Percentiles rank a stretch among this genome's conserved stretches.
These are phyloP conservation scores for Cytospora piceicola DNA, from an alignment of 2,329 filamentous ascomycete genomes.

Conservation along the genomic window DNA sequence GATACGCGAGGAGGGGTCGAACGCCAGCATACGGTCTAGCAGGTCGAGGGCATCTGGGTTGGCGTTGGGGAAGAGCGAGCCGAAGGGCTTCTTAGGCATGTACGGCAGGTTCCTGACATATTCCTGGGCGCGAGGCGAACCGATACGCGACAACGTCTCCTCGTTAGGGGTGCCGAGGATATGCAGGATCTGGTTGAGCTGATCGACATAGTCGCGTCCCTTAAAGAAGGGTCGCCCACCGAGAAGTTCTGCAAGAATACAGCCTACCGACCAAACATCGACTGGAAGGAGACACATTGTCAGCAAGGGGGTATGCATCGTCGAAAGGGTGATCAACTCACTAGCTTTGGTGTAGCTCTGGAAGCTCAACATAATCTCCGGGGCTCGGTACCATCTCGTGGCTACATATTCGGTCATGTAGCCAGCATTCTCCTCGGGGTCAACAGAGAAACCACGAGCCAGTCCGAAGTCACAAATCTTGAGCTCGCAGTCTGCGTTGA, in stretches of 20 bases:
- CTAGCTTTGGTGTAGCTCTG: constrained; percentile 99
- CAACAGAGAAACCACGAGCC: constrained; percentile 93
- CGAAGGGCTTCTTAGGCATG: constrained; percentile 93
- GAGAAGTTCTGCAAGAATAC: constrained; percentile 93
- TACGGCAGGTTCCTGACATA: constrained; percentile 95
- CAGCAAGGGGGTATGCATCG: constrained; percentile 17
- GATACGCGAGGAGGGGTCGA: constrained; percentile 92
- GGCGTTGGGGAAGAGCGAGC: constrained; percentile 85
- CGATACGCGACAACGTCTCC: constrained; percentile 90
- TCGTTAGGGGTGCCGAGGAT: constrained; percentile 97
- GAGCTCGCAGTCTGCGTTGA: constrained; percentile 98
- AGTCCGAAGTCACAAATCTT: constrained; percentile 99
- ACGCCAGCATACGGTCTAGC: constrained; percentile 95
- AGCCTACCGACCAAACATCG: constrained; percentile 98
- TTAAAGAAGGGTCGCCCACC: constrained; percentile 99
- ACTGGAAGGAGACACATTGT: constrained; percentile 57
- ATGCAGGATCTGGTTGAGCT: constrained; percentile 98
- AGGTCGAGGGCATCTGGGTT: constrained; percentile 96
- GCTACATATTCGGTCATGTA: constrained; percentile 99
- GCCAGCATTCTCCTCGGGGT: constrained; percentile 96
- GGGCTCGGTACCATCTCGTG: constrained; percentile 91
- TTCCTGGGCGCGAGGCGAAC: constrained; percentile 93
- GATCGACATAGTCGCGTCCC: constrained; percentile 97
- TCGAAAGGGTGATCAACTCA: constrained; percentile 57
- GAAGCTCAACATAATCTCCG: constrained; percentile 99